These are phyloP conservation scores for Hyaloscypha variabilis DNA, from an alignment of 495 filamentous ascomycete genomes.

Conservation along the genomic window DNA sequence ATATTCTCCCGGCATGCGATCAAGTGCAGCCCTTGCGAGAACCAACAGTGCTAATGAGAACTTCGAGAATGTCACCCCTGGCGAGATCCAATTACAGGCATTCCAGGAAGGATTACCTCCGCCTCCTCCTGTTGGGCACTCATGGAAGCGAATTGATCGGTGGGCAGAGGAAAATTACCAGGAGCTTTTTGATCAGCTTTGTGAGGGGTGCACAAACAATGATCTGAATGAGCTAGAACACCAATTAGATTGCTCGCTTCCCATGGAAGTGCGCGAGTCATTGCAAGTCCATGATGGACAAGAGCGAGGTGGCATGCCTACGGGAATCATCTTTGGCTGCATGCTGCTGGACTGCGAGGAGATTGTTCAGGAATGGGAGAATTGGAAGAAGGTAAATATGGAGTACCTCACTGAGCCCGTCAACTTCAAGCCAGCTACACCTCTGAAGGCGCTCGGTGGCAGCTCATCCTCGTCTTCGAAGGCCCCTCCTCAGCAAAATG, in stretches of 20 bases:
- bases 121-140: conserved; percentile 82
- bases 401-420: conserved; percentile 71
- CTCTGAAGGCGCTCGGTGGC: conserved; percentile 69
- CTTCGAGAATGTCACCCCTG: conserved; percentile 66
- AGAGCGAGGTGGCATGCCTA: conserved; percentile 88
- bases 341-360: conserved; percentile 99
- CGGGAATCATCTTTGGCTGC: conserved; percentile 87
- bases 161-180: conserved; percentile 96
- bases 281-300: conserved; percentile 91
- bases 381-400: conserved; percentile 91
- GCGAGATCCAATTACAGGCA: conserved; percentile 95
- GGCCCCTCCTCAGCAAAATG: conserved; percentile 39
- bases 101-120: conserved; percentile 92
- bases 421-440: conserved; percentile 56
- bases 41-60: conserved; percentile 57
- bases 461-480: conserved; percentile 56
- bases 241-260: conserved; percentile 91
- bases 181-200: conserved; percentile 90
- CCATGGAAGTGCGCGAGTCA: conserved; percentile 92
- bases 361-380: conserved; percentile 96
- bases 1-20: conserved; percentile 91
- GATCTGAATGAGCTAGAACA: conserved; percentile 98
- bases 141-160: conserved; percentile 89
- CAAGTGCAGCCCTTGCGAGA: conserved; percentile 61
- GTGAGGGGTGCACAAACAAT: conserved; percentile 88